A percentile compares a stretch with the other conserved stretches of the same genome.
Conservation (phyloP, 129 eudicot species). For the Ambrosia artemisiifolia region DNA sequence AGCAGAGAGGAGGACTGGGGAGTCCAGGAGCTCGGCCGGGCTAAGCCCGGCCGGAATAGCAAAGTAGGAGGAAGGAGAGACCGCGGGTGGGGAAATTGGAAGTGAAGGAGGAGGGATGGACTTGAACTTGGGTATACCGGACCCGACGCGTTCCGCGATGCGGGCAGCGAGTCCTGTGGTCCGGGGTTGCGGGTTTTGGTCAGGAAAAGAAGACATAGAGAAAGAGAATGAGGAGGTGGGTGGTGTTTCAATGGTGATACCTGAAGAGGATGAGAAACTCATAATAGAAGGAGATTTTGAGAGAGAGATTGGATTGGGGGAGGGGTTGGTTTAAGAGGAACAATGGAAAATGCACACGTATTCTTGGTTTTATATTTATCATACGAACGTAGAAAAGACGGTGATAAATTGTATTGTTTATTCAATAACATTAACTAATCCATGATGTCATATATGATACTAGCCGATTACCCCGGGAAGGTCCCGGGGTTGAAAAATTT, state of each 20-base stretch:
- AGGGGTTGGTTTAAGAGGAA: constrained; percentile 17
- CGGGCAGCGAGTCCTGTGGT: constrained; percentile 52
- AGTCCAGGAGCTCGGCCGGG: constrained; percentile 79
- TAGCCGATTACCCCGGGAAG: too few species aligned
- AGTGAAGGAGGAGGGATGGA: constrained; percentile 76
- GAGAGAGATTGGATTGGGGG: neutral
- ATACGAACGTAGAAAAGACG: neutral
- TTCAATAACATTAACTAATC: neutral
- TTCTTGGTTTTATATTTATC: neutral
- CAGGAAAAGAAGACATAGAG: constrained; percentile 56
- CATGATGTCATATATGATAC: too few species aligned
- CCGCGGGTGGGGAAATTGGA: constrained; percentile 64
- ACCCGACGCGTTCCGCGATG: constrained; percentile 47
- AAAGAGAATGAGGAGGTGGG: constrained; percentile 23
- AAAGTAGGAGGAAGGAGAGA: constrained; percentile 76
- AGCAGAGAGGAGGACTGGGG: constrained; percentile 74
- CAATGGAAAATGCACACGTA: constrained; percentile 34
- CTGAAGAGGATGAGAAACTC: constrained; percentile 39
- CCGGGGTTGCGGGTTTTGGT: constrained; percentile 34
- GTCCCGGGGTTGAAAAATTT: too few species aligned
- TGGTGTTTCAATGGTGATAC: constrained; percentile 29
- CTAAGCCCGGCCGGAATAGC: constrained; percentile 77
- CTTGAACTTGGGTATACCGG: constrained; percentile 82
- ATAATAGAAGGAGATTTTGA: constrained; percentile 23
- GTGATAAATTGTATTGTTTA: neutral